These are phyloP conservation scores for Trichophyton verrucosum DNA, from an alignment of 2,329 filamentous ascomycete genomes.

Conservation along the genomic window DNA sequence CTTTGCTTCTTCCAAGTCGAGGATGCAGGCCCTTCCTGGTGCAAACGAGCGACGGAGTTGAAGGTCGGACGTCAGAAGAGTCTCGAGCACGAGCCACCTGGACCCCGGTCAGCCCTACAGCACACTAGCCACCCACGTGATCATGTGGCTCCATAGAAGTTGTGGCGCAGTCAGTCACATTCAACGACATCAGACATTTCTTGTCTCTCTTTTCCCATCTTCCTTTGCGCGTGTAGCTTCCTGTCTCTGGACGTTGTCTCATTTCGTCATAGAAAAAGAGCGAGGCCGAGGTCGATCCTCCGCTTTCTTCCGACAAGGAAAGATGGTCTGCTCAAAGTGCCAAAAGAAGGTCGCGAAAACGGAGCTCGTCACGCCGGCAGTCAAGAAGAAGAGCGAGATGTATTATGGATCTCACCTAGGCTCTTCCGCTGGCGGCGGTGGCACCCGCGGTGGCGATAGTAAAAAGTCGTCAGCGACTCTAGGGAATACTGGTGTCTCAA, in stretches of 20 bases:
- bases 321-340: constrained; percentile 54
- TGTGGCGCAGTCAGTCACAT: constrained; percentile 1
- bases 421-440: constrained; percentile 24
- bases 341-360: constrained; percentile 49
- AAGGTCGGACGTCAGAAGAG: neutral
- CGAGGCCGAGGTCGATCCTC: neutral
- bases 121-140: neutral
- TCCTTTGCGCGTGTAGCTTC: no score
- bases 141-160: neutral
- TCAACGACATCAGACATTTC: neutral
- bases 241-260: neutral
- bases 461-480: constrained; percentile 39
- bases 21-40: neutral
- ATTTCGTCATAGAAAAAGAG: neutral
- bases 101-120: neutral
- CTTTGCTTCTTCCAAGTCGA: no score
- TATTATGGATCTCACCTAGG: constrained; percentile 48
- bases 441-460: constrained; percentile 28
- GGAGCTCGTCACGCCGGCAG: constrained; percentile 49
- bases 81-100: neutral
- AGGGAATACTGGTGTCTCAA: constrained; percentile 47
- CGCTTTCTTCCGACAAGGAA: neutral
- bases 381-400: constrained; percentile 56
- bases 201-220: no score
- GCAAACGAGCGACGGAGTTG: neutral